Base-by-base conservation (phyloP, 352 stramenopile species). In the Phytopythium sindhum region DNA sequence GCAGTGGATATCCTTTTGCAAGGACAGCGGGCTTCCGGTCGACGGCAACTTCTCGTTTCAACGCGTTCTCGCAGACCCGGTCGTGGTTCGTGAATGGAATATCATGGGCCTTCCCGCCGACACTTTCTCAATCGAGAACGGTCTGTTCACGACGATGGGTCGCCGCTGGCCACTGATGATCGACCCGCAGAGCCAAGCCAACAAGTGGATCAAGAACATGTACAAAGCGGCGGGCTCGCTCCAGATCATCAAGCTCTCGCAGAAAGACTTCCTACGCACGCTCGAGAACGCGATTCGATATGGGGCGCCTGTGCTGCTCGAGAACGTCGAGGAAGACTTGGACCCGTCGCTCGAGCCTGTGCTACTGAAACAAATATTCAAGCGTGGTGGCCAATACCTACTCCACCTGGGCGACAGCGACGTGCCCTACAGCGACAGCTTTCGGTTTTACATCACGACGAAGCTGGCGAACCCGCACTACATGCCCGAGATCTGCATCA, bases 121-220 rank as follows among this genome's bases (percentile, higher is more conserved):
- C 62, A 91, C 83, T 1, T 97, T 98, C 54, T 97, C 84, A n/a
- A 97, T 93, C 26, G 92, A 98, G 58, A 98, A 98, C 63, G 93
- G 93, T 35, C 62, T 98, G 33, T 96, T 98, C 60, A 95, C 91
- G 9, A 98, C 91, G 2, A 89, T 92, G 74, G 89, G 87, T 5
- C 73, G 92, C 1, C 81, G 93, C 0, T 98, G 92, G 93, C 93
- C 93, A 12, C 78, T 98, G 12, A 97, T 98, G 89, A 98, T 98
- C 61, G 93, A 98, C 57, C 93, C 93, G 2, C 93, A 98, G 64
- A 90, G 90, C 26, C 93, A 98, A 70, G 93, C 89, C 8, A 98
- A 98, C 73, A 93, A 95, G 66, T 98, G 93, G 93, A 91, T 98
- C 60, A 93, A 95, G 44, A 96, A 96, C 65, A 97, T 97, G 86